Evolutionary conservation across 305 asterid genomes (phyloP).

Genomic region (Withania somnifera): DNA sequence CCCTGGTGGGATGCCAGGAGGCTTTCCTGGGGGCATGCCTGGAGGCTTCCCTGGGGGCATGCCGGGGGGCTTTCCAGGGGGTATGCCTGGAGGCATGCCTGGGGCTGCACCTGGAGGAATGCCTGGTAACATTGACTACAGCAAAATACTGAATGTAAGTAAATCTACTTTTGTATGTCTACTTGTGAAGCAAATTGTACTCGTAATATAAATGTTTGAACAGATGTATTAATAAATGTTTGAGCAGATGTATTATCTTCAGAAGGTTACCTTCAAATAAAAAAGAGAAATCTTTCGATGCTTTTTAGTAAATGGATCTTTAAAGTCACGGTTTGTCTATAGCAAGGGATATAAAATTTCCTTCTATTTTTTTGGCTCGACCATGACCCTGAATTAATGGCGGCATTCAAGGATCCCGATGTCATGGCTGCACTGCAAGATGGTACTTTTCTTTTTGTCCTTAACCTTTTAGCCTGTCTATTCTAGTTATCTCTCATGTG

Average conservation of each 20-base stretch:
- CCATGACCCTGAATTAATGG: conserved; percentile 96
- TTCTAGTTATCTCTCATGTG: neutral
- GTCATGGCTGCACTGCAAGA: conserved; percentile 96
- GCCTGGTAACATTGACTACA: conserved; percentile 46
- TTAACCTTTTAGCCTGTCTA: neutral
- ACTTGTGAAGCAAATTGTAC: neutral
- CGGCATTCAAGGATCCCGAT: conserved; percentile 89
- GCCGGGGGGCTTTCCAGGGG: conserved; percentile 23
- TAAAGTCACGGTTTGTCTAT: neutral
- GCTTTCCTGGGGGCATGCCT: conserved; percentile 8
- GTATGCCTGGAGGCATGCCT: conserved; percentile 30
- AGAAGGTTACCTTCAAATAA: neutral
- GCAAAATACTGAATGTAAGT: conserved; percentile 78
- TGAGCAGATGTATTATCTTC: neutral
- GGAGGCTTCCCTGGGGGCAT: conserved; percentile 12
- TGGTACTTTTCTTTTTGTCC: conserved; percentile 33
- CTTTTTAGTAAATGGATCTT: neutral
- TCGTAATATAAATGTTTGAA: neutral
- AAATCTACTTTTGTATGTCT: neutral
- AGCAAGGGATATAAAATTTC: neutral
- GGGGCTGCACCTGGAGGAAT: conserved; percentile 35
- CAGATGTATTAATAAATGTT: neutral
- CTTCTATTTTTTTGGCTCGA: conserved; percentile 11
- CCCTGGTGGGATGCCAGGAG: conserved; percentile 26
- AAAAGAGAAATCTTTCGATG: neutral